Evolutionary conservation across 2,329 filamentous ascomycete species (phyloP).

Genomic region (Epichloe baconii): DNA sequence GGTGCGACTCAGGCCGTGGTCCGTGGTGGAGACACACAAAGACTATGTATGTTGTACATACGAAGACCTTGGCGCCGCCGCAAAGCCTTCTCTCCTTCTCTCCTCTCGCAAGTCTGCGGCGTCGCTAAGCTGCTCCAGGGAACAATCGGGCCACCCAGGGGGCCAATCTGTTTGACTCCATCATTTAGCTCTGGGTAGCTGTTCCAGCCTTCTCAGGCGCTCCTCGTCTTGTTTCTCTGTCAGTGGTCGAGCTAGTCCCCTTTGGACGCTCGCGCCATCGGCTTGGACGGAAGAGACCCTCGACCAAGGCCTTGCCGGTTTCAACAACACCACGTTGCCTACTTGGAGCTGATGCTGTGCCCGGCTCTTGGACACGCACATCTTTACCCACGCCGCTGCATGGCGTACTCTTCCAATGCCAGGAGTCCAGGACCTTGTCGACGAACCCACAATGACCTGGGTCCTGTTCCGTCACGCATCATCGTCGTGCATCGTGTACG

Average conservation of each 20-base stretch:
- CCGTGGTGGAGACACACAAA: background rate
- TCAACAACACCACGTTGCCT: slow-evolving; percentile 1
- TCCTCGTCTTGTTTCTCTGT: background rate
- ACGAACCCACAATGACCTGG: background rate
- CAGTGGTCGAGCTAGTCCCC: background rate
- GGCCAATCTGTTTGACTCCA: slow-evolving; percentile 1
- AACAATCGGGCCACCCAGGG: background rate
- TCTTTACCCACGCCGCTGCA: background rate
- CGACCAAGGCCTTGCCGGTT: background rate
- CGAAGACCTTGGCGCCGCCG: background rate
- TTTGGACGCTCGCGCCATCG: background rate
- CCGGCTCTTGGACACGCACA: background rate
- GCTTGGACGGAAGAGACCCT: background rate
- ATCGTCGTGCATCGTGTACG: background rate
- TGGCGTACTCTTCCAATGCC: background rate
- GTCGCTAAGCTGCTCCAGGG: background rate
- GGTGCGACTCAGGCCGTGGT: background rate
- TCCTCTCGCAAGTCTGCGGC: background rate
- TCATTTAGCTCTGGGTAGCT: background rate
- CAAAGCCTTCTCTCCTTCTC: background rate
- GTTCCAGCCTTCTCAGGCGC: background rate
- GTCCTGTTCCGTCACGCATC: background rate
- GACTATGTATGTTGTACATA: background rate
- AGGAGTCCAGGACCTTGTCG: background rate
- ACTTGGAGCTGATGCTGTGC: background rate